Evolutionary conservation across 805 yeast genomes (phyloP), one percentile per base, ranked within the genome.

Genomic region (Nakazawaea siamensis): DNA sequence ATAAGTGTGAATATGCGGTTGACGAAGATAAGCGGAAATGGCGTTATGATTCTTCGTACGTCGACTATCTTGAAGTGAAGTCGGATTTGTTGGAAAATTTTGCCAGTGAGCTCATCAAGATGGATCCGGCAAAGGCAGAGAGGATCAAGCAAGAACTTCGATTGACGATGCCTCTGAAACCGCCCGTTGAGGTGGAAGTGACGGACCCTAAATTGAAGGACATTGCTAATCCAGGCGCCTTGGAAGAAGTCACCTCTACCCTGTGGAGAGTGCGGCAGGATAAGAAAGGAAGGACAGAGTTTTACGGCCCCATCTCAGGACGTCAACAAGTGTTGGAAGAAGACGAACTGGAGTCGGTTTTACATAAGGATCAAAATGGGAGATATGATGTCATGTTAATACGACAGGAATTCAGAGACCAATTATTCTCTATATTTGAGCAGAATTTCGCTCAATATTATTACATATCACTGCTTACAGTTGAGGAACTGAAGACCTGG

Each of bases 271-370:
- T 56, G 4, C 37, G 55, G 11, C 44, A 43, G 16, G 54, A 51
- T 33, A 39, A 40, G 3, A 30, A 40, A 6, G 54, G 56, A 1
- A 36, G 43, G 13, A 54, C 58, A 3, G 58, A 50, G 15, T 57
- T 56, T 36, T 57, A 57, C 35, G 62, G 62, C 0, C 62, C 61
- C 3, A 46, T 56, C 2, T 54, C 60, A 1, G 60, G 59, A 3
- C 37, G 60, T 24, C 57, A 53, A 31, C 50, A 51, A 20, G 52
- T 50, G 17, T 23, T 43, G 4, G 58, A 53, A 30, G 44, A 42
- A 13, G 44, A 35, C 14, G 42, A 34, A 24, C 34, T 27, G 29
- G 36, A 31, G 18, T 27, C 34, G n/a, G 17, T 18, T 18, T 18
- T 24, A 17, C 28, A 24, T 18, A 17, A 23, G 12, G 27, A 42